Base-by-base conservation (phyloP, 2,329 filamentous ascomycete species). In the Paracamarosporium sp. region DNA sequence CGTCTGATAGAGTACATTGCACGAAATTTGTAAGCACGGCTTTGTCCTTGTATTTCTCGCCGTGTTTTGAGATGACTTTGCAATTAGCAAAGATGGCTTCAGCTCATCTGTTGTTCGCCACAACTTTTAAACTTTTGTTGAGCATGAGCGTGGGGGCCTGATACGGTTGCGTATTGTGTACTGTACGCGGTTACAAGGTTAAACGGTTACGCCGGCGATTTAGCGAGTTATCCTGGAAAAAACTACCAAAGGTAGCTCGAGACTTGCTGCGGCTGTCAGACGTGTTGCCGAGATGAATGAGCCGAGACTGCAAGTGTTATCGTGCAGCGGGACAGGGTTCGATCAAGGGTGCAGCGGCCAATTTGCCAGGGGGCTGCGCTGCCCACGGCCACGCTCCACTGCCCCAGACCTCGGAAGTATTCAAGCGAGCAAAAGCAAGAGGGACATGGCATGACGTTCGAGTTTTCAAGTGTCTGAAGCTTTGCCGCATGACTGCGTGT, bases 371-470 rank as follows among this genome's bases (percentile, higher is more conserved):
- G 33, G 24, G 4, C 28, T 11, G n/a, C 5, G 5, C 28, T 38
- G 25, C 20, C 15, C 13, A 11, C 15, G 35, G 24, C 7, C 44
- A 12, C 17, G n/a, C 15, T 46, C 22, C 44, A 30, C 17, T 38
- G 36, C 36, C 31, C 47, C 33, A 15, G 47, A 40, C 20, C 2
- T 6, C 25, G n/a, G 47, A n/a, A 27, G 15, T 28, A 12, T 17
- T n/a, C 20, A 50, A 35, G 20, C 46, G 24, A 50, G 44, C 8
- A 40, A 40, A 50, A 50, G 33, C 47, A 50, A 8, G 22, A 28
- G 25, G 33, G 17, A 33, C 15, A 20, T 30, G 44, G 25, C 22
- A 50, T 50, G 47, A 40, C 47, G 25, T 40, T 15, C 44, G 27
- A 8, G 12, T 47, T 27, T 6, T 47, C 4, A 40, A 20, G 20